Percentiles rank a stretch among this genome's conserved stretches.
phyloP scores from a whole-genome alignment of 1,284 basidiomycete species.

The Irpex rosettiformis region DNA sequence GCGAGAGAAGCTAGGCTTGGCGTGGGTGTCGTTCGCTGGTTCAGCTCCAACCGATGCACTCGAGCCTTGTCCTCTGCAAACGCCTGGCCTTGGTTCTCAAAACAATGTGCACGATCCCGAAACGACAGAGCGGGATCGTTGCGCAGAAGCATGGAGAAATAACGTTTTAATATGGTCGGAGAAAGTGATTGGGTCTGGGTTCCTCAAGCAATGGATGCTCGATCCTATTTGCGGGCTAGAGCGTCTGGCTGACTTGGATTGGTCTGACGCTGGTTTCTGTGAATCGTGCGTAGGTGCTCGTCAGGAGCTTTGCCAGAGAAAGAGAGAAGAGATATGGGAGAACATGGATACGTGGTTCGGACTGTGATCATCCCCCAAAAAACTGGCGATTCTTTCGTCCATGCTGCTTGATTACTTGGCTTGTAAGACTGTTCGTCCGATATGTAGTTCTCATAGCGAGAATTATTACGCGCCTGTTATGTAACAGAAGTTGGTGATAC shows the following conservation, averaged over 20 bases:
- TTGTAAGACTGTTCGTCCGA: no score
- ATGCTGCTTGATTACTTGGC: no score
- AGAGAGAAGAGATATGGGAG: conserved; percentile 25
- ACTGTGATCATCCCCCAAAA: no score
- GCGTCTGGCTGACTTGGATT: conserved; percentile 25
- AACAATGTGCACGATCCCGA: neutral
- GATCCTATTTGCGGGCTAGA: conserved; percentile 32
- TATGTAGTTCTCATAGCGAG: no score
- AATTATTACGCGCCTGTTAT: no score
- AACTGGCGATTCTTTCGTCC: no score
- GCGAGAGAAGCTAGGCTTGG: conserved; percentile 6
- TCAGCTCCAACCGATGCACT: neutral
- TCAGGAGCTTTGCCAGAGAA: conserved; percentile 20
- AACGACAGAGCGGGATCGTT: conserved; percentile 7
- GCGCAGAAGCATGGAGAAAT: conserved; percentile 10
- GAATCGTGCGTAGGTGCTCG: conserved; percentile 22
- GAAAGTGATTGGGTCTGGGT: conserved; percentile 19
- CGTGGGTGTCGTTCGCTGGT: conserved; percentile 7
- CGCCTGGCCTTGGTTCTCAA: neutral
- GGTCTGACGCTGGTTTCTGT: conserved; percentile 30
- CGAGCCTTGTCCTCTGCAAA: conserved; percentile 5
- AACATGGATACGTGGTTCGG: conserved; percentile 26
- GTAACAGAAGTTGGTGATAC: no score
- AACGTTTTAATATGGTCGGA: conserved; percentile 19
- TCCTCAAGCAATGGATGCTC: conserved; percentile 24